Evolutionary conservation across 768 basidiomycete genomes (phyloP), one percentile per base, ranked within the genome.

Genomic region (Hortiboletus flavorubellus): DNA sequence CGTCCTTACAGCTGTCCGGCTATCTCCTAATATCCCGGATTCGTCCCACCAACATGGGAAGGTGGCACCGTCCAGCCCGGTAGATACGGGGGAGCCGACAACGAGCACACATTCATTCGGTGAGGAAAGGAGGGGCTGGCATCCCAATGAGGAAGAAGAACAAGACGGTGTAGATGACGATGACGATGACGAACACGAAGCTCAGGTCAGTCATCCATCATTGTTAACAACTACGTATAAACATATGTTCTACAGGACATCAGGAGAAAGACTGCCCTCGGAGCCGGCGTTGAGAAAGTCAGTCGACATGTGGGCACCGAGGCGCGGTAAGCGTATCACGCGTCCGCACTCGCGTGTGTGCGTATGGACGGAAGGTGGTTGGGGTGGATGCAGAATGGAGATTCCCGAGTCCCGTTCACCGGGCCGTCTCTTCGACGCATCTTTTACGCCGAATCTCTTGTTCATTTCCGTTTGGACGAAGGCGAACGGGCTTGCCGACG

Each of bases 271-370:
- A 73, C 73, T 14, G 61, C 66, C 3, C 59, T 72, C 0, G 70
- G 72, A 21, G 72, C 72, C 9, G 73, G 73, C 8, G 67, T 73
- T 18, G 73, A 73, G 56, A 73, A 73, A 57, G 59, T 73, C 49
- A 74, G 73, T 53, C 61, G 68, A 47, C 73, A 74, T 53, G 61
- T 70, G 37, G 63, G 65, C 5, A 45, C 45, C 33, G 64, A 61
- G 46, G 48, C 37, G 48, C 61, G 63, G 5, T 68, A 55, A 51
- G 40, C 58, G 37, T 43, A 16, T 33, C 38, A 41, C 16, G 40
- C 40, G 26, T 37, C 16, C 21, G 12, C 37, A 39, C 18, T n/a
- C 35, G 23, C 37, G 15, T 43, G 26, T 40, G 39, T 44, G 40
- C 15, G 42, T n/a, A 8, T 35, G 33, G 45, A 23, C 16, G n/a